Percentiles rank a stretch among this genome's conserved stretches.
These are phyloP conservation scores for Phytophthora sansomeana DNA, from an alignment of 352 stramenopile species.

Conservation along the genomic window DNA sequence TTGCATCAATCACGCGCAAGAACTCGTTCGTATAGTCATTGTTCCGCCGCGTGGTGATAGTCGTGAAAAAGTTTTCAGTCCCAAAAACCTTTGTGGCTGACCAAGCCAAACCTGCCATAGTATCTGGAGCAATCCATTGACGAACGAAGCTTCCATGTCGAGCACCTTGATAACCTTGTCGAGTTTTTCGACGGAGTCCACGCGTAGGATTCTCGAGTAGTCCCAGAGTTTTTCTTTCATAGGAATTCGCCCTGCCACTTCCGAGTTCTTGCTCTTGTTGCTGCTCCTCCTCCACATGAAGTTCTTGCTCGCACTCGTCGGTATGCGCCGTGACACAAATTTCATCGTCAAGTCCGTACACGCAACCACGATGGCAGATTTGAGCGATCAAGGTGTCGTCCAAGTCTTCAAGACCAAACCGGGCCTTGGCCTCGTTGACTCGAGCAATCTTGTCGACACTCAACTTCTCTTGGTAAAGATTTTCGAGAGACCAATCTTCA, in stretches of 20 bases:
- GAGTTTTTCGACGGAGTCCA: conserved; percentile 24
- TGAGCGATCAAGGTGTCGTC: conserved; percentile 7
- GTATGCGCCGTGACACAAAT: conserved; percentile 49
- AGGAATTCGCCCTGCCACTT: conserved; percentile 14
- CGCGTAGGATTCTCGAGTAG: conserved; percentile 24
- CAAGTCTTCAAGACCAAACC: no score
- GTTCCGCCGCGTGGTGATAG: not conserved
- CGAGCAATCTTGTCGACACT: conserved; percentile 21
- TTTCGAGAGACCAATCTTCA: conserved; percentile 56
- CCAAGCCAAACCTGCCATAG: conserved; percentile 42
- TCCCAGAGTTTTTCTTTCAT: conserved; percentile 29
- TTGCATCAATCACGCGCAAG: conserved; percentile 42
- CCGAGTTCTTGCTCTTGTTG: conserved; percentile 41
- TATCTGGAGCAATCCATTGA: conserved; percentile 11
- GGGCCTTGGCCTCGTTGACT: no score
- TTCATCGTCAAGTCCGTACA: conserved; percentile 50
- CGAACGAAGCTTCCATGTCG: conserved; percentile 13
- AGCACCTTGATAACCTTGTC: conserved; percentile 2
- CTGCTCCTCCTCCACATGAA: conserved; percentile 62
- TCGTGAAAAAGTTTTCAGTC: conserved; percentile 60
- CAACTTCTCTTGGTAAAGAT: conserved; percentile 43
- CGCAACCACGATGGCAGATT: conserved; percentile 8
- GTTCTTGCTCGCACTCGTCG: conserved; percentile 66
- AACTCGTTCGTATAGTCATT: conserved; percentile 26
- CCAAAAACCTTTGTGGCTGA: conserved; percentile 39